Evolutionary conservation across 257 asterid genomes (phyloP).

Genomic region (Mentha longifolia): DNA sequence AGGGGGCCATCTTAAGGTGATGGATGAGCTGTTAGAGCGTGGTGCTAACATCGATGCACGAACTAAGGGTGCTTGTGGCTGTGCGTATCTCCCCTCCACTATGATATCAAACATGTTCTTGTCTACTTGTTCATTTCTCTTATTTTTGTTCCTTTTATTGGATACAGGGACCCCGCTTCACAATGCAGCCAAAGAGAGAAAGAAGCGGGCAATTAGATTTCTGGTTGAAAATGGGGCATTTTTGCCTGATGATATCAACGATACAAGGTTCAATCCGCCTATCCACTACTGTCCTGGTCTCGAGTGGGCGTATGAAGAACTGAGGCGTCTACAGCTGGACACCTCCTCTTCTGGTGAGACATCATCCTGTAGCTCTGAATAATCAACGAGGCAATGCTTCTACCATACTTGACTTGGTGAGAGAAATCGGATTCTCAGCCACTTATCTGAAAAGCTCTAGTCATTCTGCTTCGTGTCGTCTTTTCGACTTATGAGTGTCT

Average conservation of each 20-base stretch:
- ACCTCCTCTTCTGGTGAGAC: slow-evolving; percentile 73
- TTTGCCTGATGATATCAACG: slow-evolving; percentile 81
- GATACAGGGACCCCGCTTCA: slow-evolving; percentile 97
- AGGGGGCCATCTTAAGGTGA: slow-evolving; percentile 88
- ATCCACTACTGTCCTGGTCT: slow-evolving; percentile 96
- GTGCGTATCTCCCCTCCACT: slow-evolving; percentile 48
- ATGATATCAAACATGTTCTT: background rate
- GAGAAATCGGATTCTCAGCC: background rate
- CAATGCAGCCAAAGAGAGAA: slow-evolving; percentile 91
- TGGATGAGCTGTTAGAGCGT: slow-evolving; percentile 84
- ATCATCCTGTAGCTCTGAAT: slow-evolving; percentile 73
- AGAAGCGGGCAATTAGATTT: slow-evolving; percentile 78
- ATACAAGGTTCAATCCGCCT: slow-evolving; percentile 97
- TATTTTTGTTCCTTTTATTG: background rate
- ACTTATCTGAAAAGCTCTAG: background rate
- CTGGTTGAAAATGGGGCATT: slow-evolving; percentile 91
- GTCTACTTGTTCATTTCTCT: background rate
- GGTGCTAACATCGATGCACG: slow-evolving; percentile 98
- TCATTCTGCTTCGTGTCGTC: background rate
- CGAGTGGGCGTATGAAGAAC: slow-evolving; percentile 96
- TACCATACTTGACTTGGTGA: slow-evolving; percentile 3
- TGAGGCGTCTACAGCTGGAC: slow-evolving; percentile 70
- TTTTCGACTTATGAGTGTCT: background rate
- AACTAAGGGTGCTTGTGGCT: slow-evolving; percentile 96
- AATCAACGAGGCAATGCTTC: slow-evolving; percentile 47